These are phyloP conservation scores for Heliosperma pusillum DNA, from an alignment of 148 eudicot species.

Conservation along the genomic window DNA sequence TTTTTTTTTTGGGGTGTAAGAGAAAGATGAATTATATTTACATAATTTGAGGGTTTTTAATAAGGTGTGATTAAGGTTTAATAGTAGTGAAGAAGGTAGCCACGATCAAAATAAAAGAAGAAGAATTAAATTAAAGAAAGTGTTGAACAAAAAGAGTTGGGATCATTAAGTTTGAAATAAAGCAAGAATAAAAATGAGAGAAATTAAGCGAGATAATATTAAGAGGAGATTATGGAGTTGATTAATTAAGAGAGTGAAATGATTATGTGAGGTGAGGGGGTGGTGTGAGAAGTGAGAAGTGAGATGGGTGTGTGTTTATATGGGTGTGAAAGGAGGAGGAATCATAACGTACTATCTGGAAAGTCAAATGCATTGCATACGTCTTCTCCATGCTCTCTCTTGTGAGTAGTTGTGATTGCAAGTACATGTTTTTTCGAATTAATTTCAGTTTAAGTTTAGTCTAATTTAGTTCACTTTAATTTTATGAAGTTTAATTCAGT, in stretches of 20 bases:
- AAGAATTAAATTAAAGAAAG: not conserved
- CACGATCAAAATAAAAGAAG: conserved; percentile 14
- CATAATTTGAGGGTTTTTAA: conserved; percentile 50
- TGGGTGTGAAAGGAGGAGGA: not conserved
- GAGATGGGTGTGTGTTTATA: not conserved
- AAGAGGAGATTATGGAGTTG: not conserved
- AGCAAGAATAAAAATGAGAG: not conserved
- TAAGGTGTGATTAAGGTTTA: conserved; percentile 39
- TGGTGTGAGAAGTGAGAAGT: too few species aligned
- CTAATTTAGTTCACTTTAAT: too few species aligned
- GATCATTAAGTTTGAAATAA: not conserved
- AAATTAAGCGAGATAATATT: not conserved
- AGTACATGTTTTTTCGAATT: too few species aligned
- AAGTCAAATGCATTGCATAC: not conserved
- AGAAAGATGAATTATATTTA: conserved; percentile 26
- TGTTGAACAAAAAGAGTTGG: not conserved
- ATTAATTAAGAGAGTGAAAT: not conserved
- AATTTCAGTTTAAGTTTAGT: too few species aligned
- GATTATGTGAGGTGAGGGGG: not conserved
- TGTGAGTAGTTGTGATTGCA: too few species aligned
- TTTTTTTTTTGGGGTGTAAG: conserved; percentile 25
- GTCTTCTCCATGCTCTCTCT: too few species aligned
- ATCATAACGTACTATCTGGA: not conserved
- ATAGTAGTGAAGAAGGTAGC: conserved; percentile 18
- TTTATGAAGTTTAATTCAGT: too few species aligned